These are phyloP conservation scores for Magnusiomyces ingens DNA, from an alignment of 1,139 yeast genomes.

Conservation along the genomic window DNA sequence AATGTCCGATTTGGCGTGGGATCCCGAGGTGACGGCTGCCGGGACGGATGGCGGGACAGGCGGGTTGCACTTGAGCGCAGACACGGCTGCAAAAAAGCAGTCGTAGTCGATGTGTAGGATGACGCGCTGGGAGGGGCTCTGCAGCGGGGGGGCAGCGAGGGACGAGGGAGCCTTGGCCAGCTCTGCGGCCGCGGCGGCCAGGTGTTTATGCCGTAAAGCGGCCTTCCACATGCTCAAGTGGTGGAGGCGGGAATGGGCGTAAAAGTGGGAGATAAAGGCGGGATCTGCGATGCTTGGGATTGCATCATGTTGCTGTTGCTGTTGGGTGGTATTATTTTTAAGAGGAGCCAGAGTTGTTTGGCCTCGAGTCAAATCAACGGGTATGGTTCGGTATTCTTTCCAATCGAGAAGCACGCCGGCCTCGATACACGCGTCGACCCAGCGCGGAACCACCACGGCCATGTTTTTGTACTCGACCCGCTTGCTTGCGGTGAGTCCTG, in stretches of 20 bases:
- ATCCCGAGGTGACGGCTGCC: slow-evolving; percentile 81
- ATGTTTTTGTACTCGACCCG: slow-evolving; percentile 55
- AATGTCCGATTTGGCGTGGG: slow-evolving; percentile 55
- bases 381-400: slow-evolving; percentile 55
- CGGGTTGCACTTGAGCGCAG: slow-evolving; percentile 49
- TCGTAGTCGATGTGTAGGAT: slow-evolving; percentile 87
- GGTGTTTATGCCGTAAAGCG: slow-evolving; percentile 56
- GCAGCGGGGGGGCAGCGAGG: background rate
- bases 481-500: slow-evolving; percentile 71
- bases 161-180: background rate
- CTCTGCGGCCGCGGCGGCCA: slow-evolving; percentile 29
- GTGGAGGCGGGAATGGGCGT: slow-evolving; percentile 77
- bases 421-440: slow-evolving; percentile 67
- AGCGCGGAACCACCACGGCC: slow-evolving; percentile 72
- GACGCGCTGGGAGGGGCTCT: slow-evolving; percentile 18
- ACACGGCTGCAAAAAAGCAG: slow-evolving; percentile 86
- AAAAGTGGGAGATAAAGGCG: slow-evolving; percentile 61
- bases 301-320: background rate
- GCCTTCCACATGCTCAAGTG: slow-evolving; percentile 86
- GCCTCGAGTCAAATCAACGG: slow-evolving; percentile 23
- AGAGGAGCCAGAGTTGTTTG: slow-evolving; percentile 1
- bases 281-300: slow-evolving; percentile 43
- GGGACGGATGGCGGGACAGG: slow-evolving; percentile 46
- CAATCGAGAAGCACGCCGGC: slow-evolving; percentile 50
- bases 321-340: too few relatives aligned